Evolutionary conservation across 371 early-diverging fungal genomes (phyloP).

Genomic region (Phascolomyces articulosus): DNA sequence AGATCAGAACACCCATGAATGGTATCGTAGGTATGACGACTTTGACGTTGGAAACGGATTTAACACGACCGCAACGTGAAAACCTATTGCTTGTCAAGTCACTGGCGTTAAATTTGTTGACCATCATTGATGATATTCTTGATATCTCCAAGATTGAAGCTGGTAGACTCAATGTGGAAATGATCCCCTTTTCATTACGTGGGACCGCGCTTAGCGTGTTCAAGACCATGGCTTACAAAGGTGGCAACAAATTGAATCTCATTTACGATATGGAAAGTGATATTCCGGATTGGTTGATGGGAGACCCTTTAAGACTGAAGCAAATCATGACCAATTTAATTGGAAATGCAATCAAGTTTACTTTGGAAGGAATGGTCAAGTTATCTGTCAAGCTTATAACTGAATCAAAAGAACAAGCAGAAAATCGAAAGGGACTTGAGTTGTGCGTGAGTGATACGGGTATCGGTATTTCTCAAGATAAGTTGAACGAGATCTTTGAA

Average conservation of each 20-base stretch:
- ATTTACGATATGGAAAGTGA: slow-evolving; percentile 66
- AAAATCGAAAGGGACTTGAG: too few relatives aligned
- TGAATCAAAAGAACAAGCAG: slow-evolving; percentile 37
- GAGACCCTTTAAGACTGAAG: slow-evolving; percentile 75
- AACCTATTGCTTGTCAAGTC: slow-evolving; percentile 73
- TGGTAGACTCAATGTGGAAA: slow-evolving; percentile 73
- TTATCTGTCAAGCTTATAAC: slow-evolving; percentile 39
- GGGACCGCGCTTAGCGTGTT: slow-evolving; percentile 67
- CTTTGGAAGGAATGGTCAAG: slow-evolving; percentile 60
- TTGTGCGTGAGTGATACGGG: slow-evolving; percentile 84
- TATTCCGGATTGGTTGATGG: slow-evolving; percentile 73
- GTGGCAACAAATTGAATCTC: slow-evolving; percentile 68
- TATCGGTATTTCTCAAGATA: slow-evolving; percentile 83
- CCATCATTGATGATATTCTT: slow-evolving; percentile 80
- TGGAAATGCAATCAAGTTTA: slow-evolving; percentile 89
- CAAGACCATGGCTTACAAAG: slow-evolving; percentile 71
- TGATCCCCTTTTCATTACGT: slow-evolving; percentile 70
- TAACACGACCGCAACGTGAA: slow-evolving; percentile 77
- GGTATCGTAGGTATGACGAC: slow-evolving; percentile 70
- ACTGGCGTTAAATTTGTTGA: slow-evolving; percentile 68
- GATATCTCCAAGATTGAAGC: slow-evolving; percentile 88
- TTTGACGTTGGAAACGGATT: slow-evolving; percentile 54
- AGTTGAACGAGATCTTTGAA: slow-evolving; percentile 75
- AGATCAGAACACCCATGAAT: slow-evolving; percentile 60
- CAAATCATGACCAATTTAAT: slow-evolving; percentile 87